Base-by-base conservation (phyloP, 1,284 basidiomycete genomes). In the Meira nashicola region DNA sequence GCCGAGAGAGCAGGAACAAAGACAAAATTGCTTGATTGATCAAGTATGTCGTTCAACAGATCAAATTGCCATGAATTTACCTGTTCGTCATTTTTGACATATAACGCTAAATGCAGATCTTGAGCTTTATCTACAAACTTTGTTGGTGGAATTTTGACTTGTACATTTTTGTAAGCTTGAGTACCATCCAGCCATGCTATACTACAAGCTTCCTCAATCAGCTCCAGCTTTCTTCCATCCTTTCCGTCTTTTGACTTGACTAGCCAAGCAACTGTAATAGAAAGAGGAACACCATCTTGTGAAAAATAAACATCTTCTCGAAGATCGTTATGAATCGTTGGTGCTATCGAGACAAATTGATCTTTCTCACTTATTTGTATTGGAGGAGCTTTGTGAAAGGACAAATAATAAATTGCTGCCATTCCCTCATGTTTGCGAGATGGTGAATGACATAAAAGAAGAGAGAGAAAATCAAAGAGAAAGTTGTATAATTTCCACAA, bases 241-340 rank as follows among this genome's bases (percentile, higher is more conserved):
- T 33, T 33, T 2, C 23, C 46, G 5, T 23, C 17, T 2, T 48
- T 2, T 23, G 17, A 14, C 12, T 19, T 5, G 6, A 15, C 11
- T 5, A 48, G 17, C 46, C 46, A 48, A 23, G n/a, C 33, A 2
- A 53, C 14, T 33, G 23, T 39, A 15, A 53, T 37, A 17, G 23
- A 12, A 12, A 53, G 39, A n/a, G 14, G 17, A 10, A 15, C 55
- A 14, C 39, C 48, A 15, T 57, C 55, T 5, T 39, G 19, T 23
- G 47, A 33, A 21, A 7, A 12, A 28, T 52, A 60, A 28, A 48
- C 39, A 25, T 56, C 58, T 7, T 57, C 55, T 15, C 59, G 55
- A 17, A 60, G 47, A 40, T 60, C 59, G 38, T 60, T 60, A 11
- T 38, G 46, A 51, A 60, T 51, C 14, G 11, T 19, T 48, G 46